Conservation (phyloP, 495 filamentous ascomycete species). For the Trichocladium uniseriatum region DNA sequence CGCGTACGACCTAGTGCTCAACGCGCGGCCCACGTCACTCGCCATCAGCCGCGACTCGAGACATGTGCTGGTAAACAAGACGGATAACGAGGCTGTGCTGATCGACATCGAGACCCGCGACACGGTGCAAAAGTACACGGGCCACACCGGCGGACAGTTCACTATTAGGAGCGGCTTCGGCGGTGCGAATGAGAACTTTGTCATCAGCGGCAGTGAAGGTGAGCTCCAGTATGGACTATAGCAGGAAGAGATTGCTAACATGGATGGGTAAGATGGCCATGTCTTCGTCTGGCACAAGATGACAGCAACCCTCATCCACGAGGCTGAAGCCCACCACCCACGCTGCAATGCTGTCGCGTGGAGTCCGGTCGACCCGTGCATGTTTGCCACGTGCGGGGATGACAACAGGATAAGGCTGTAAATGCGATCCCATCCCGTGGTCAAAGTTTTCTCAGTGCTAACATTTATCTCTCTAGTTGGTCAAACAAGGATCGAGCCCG, state of each 20-base stretch:
- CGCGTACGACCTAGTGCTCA: slow-evolving; percentile 60
- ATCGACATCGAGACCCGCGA: slow-evolving; percentile 67
- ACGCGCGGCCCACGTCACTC: slow-evolving; percentile 62
- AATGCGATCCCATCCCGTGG: slow-evolving; percentile 14
- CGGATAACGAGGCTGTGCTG: slow-evolving; percentile 62
- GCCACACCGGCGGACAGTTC: slow-evolving; percentile 60
- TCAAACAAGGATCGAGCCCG: slow-evolving; percentile 18
- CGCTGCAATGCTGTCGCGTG: slow-evolving; percentile 89
- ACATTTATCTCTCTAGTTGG: slow-evolving; percentile 13
- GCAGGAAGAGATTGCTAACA: neutral
- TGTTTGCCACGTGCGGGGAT: slow-evolving; percentile 91
- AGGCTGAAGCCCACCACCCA: slow-evolving; percentile 60
- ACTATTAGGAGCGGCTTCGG: slow-evolving; percentile 79
- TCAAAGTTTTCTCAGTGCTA: neutral
- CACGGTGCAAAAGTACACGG: slow-evolving; percentile 60
- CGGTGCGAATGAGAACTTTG: slow-evolving; percentile 82
- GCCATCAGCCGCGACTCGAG: slow-evolving; percentile 70
- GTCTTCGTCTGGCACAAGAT: slow-evolving; percentile 88
- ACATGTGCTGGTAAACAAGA: slow-evolving; percentile 73
- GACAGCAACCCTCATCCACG: slow-evolving; percentile 64
- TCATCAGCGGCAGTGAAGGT: slow-evolving; percentile 91
- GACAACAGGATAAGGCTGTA: slow-evolving; percentile 83
- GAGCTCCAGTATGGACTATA: slow-evolving; percentile 11
- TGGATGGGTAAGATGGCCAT: slow-evolving; percentile 16
- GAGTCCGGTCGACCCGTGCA: slow-evolving; percentile 71